Percentiles rank a stretch among this genome's conserved stretches.
Conservation (phyloP, 1,284 basidiomycete genomes). For the Ganoderma multipileum region DNA sequence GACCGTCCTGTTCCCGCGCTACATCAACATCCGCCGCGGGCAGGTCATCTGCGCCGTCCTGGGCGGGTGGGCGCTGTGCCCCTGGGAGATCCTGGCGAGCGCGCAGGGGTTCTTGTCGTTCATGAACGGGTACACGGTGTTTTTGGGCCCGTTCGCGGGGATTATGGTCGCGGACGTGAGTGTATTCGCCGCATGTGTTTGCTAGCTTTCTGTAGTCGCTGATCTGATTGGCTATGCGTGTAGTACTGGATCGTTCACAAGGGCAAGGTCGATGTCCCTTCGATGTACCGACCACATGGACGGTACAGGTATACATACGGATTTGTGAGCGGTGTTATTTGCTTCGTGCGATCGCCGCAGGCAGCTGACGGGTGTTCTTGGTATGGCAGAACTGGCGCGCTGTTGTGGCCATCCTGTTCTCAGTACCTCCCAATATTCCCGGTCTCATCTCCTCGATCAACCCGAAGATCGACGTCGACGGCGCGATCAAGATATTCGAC, state of each 20-base stretch:
- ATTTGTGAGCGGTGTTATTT: constrained; percentile 51
- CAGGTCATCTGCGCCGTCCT: constrained; percentile 77
- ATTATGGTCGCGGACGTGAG: constrained; percentile 77
- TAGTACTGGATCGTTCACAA: constrained; percentile 74
- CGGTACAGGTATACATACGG: constrained; percentile 70
- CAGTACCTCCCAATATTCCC: constrained; percentile 71
- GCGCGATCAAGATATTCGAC: constrained; percentile 61
- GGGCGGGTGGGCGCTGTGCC: constrained; percentile 67
- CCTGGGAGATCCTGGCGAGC: constrained; percentile 62
- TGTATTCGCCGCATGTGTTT: constrained; percentile 8
- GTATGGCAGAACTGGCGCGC: constrained; percentile 73
- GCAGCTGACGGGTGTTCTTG: not conserved
- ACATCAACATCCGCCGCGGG: constrained; percentile 79
- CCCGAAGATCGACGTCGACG: constrained; percentile 58
- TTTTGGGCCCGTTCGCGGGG: constrained; percentile 76
- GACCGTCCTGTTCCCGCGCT: constrained; percentile 69
- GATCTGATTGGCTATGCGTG: not conserved
- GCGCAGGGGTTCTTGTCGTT: constrained; percentile 57
- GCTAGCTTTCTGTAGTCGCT: constrained; percentile 5
- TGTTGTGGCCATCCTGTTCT: constrained; percentile 63
- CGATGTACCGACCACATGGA: constrained; percentile 74
- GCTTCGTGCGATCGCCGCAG: not conserved
- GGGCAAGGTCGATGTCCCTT: constrained; percentile 69
- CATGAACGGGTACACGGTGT: constrained; percentile 77
- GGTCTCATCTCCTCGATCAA: constrained; percentile 75